Percentiles rank a stretch among this genome's conserved stretches.
Evolutionary conservation across 306 rosid genomes (phyloP).

Genomic region (Ormosia emarginata): DNA sequence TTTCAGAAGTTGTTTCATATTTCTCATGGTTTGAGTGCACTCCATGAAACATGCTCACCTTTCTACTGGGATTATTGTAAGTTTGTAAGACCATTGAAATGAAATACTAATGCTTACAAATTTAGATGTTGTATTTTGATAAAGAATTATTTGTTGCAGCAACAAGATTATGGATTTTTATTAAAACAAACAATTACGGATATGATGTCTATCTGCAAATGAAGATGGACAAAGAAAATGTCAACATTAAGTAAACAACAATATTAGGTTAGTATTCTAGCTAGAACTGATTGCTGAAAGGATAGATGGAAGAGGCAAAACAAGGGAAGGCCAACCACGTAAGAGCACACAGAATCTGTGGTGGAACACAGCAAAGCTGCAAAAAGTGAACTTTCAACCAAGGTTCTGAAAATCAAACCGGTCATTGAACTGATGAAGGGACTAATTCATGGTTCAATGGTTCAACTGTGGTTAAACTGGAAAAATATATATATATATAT

Average conservation of each 20-base stretch:
- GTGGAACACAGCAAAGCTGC: not conserved
- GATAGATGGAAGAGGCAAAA: not conserved
- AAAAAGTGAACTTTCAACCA: no score
- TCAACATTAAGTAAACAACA: not conserved
- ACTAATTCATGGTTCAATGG: no score
- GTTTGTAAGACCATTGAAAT: not conserved
- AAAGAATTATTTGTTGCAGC: not conserved
- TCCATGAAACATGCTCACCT: not conserved
- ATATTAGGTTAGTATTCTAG: not conserved
- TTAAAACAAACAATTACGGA: not conserved
- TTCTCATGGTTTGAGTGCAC: not conserved
- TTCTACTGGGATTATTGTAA: not conserved
- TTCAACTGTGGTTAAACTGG: no score
- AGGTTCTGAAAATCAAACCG: no score
- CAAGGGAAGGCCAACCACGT: slow-evolving; percentile 4
- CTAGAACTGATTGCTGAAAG: not conserved
- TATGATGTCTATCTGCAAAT: not conserved
- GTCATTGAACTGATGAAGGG: no score
- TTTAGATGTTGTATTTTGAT: not conserved
- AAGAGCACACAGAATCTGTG: not conserved
- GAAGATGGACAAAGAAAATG: not conserved
- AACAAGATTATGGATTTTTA: not conserved
- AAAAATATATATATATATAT: no score
- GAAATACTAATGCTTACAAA: not conserved
- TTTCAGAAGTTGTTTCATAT: not conserved